These are phyloP conservation scores for Candida andamanensis DNA, from an alignment of 805 yeast genomes.

Conservation along the genomic window DNA sequence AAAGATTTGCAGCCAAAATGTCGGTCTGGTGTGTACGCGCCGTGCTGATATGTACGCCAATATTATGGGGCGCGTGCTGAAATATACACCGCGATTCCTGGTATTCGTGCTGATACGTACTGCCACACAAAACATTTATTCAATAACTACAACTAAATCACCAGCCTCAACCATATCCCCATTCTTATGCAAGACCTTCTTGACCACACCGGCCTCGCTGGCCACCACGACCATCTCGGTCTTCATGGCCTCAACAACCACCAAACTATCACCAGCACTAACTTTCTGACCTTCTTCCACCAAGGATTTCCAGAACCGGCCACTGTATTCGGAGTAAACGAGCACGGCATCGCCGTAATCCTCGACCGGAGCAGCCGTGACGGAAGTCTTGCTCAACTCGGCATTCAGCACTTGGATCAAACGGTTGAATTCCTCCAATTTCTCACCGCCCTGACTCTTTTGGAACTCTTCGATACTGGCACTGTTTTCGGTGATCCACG, in stretches of 20 bases:
- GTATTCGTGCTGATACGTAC: neutral
- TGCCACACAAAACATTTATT: conserved; percentile 17
- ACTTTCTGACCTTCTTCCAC: conserved; percentile 76
- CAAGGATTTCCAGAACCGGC: conserved; percentile 92
- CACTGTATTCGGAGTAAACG: conserved; percentile 94
- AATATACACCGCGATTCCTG: no score
- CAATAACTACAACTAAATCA: conserved; percentile 82
- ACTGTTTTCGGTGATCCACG: conserved; percentile 71
- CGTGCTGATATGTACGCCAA: no score
- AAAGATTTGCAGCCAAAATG: no score
- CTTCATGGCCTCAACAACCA: conserved; percentile 97
- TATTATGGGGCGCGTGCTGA: no score
- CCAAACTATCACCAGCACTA: conserved; percentile 67
- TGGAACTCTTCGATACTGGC: conserved; percentile 69
- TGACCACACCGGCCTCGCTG: conserved; percentile 64
- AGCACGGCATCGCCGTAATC: conserved; percentile 71
- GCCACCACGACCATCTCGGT: conserved; percentile 91
- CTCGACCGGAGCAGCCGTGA: conserved; percentile 38
- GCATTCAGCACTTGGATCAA: conserved; percentile 77
- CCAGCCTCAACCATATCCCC: conserved; percentile 98
- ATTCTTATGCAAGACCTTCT: conserved; percentile 68
- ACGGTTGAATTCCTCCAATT: conserved; percentile 77
- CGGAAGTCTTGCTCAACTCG: conserved; percentile 56
- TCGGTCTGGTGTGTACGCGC: no score
- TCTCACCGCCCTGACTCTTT: conserved; percentile 69